Percentiles rank a stretch among this genome's conserved stretches.
Conservation (phyloP, 441 rosid species). For the Euphorbia celastroides region DNA sequence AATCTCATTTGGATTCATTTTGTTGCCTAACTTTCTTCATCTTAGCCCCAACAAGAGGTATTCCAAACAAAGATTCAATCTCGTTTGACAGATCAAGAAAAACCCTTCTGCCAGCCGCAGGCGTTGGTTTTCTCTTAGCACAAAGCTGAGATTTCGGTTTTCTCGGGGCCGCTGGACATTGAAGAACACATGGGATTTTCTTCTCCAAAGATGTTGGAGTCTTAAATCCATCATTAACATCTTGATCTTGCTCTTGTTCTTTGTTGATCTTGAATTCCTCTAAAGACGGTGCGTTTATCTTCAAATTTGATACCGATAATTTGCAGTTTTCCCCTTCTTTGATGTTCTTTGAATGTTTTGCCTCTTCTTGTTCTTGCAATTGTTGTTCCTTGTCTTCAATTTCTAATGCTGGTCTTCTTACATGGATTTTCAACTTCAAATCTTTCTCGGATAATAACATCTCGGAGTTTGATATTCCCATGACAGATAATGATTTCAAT, state of each 20-base stretch:
- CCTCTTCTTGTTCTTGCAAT: conserved; percentile 10
- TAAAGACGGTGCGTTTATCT: conserved; percentile 29
- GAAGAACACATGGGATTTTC: conserved; percentile 27
- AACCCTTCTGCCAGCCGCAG: conserved; percentile 21
- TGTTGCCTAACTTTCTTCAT: conserved; percentile 51
- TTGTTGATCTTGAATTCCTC: conserved; percentile 25
- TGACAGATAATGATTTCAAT: conserved; percentile 22
- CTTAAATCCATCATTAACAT: conserved; percentile 46
- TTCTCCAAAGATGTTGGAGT: conserved; percentile 56
- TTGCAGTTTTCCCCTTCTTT: conserved; percentile 27
- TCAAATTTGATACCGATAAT: conserved; percentile 22
- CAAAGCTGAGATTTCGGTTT: conserved; percentile 47
- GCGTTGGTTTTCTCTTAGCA: conserved; percentile 31
- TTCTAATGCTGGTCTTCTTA: conserved; percentile 28
- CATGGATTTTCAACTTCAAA: conserved; percentile 39
- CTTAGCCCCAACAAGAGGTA: conserved; percentile 52
- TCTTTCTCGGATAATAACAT: conserved; percentile 38
- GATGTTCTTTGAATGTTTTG: background rate
- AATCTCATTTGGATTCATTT: conserved; percentile 19
- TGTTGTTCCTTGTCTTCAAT: conserved; percentile 16
- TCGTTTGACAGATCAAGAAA: conserved; percentile 63
- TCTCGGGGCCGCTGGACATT: conserved; percentile 76
- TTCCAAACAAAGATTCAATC: conserved; percentile 56
- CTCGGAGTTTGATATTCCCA: conserved; percentile 39
- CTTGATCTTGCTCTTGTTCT: conserved; percentile 21